Evolutionary conservation across 2,329 filamentous ascomycete genomes (phyloP), one percentile per base, ranked within the genome.

Genomic region (Ascocoryne sarcoides): DNA sequence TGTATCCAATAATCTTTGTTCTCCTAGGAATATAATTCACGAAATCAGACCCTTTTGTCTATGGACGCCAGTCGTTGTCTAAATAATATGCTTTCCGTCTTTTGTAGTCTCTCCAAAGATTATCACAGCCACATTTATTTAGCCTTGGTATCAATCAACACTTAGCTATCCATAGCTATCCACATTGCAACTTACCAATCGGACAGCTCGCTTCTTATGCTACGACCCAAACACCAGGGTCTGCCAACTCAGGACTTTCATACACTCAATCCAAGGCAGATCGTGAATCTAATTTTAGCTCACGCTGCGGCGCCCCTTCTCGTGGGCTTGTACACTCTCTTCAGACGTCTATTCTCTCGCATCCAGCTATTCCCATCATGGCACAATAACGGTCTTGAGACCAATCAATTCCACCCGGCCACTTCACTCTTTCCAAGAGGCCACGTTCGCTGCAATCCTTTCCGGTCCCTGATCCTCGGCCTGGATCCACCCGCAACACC

Each of bases 371-470:
- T 12, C 23, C 23, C 23, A 7, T 12, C 7, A 26, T 26, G 23
- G 23, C 23, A 26, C 7, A 26, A 26, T 26, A 26, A 12, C 23
- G 12, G 23, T 7, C 23, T 26, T 26, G 12, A 7, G 7, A 26
- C 20, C 36, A 28, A 26, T 23, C 32, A 10, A 14, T 39, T 53
- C 37, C 37, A 31, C 28, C 39, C 43, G 12, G 23, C 12, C 23
- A 26, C 12, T 26, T 26, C 23, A 7, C 23, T 26, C 7, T 12
- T 26, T 26, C 30, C 36, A 48, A 55, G 36, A 54, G 47, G 53
- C 43, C 53, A 56, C 53, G 50, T 52, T 56, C 49, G 48, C 52
- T 50, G 38, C 39, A 14, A 18, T 29, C 20, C 39, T 21, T 32
- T 43, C 30, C 32, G 47, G 40, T 45, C 20, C 29, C 44, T 46